Conservation (phyloP, 208 protist genomes). For the Trypanosoma melophagium region DNA sequence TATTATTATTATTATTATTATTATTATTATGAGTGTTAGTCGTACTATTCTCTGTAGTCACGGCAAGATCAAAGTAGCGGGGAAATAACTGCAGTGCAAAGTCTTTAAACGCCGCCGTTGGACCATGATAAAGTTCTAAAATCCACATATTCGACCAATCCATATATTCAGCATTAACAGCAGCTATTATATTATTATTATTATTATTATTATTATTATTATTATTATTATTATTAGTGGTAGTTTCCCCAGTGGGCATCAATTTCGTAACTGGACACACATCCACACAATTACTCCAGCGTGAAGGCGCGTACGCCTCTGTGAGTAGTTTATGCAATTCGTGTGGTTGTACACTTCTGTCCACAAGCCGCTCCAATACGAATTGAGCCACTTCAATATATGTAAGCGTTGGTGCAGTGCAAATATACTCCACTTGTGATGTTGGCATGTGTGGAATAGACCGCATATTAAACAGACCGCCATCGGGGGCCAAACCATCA, state of each 20-base stretch:
- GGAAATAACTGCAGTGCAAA: constrained; percentile 91
- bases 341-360: constrained; percentile 47
- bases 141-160: constrained; percentile 26
- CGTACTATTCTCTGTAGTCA: constrained; percentile 14
- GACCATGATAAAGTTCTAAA: constrained; percentile 88
- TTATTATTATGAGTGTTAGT: constrained; percentile 10
- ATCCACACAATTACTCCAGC: constrained; percentile 55
- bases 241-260: constrained; percentile 17
- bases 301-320: constrained; percentile 68
- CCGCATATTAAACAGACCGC: constrained; percentile 78
- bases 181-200: neutral
- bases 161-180: too few relatives aligned
- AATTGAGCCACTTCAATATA: constrained; percentile 73
- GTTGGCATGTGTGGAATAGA: constrained; percentile 56
- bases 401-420: constrained; percentile 38
- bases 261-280: constrained; percentile 64
- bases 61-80: constrained; percentile 71
- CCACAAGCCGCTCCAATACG: constrained; percentile 80
- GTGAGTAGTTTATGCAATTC: constrained; percentile 54
- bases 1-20: constrained; percentile 14
- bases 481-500: constrained; percentile 74
- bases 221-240: constrained; percentile 9
- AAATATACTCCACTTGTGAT: constrained; percentile 63
- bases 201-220: constrained; percentile 11
- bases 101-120: constrained; percentile 91